These are phyloP conservation scores for Somion occarium DNA, from an alignment of 1,284 basidiomycete genomes.

Conservation along the genomic window DNA sequence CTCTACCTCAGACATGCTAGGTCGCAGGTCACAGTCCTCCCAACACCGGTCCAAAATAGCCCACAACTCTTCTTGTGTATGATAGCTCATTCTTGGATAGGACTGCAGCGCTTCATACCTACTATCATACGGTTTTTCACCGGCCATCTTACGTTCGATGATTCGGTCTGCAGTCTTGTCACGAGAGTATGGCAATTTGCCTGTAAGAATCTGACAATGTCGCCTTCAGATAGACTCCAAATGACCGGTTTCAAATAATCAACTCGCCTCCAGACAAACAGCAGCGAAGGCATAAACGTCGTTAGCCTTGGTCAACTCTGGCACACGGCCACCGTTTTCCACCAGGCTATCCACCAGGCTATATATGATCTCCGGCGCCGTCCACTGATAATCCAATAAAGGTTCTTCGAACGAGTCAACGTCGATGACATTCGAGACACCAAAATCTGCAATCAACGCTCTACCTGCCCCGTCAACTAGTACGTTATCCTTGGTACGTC, in stretches of 20 bases:
- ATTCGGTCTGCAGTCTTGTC: slow-evolving; percentile 44
- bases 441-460: slow-evolving; percentile 55
- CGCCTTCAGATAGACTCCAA: slow-evolving; percentile 15
- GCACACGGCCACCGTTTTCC: slow-evolving; percentile 30
- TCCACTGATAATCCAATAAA: slow-evolving; percentile 44
- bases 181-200: slow-evolving; percentile 42
- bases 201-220: slow-evolving; percentile 37
- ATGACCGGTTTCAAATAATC: neutral
- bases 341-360: slow-evolving; percentile 1
- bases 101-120: too few species aligned
- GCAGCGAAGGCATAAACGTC: slow-evolving; percentile 56
- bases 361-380: slow-evolving; percentile 48
- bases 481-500: slow-evolving; percentile 44
- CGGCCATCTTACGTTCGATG: slow-evolving; percentile 40
- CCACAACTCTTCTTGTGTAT: slow-evolving; percentile 30
- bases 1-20: slow-evolving; percentile 25
- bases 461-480: slow-evolving; percentile 44
- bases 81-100: slow-evolving; percentile 6
- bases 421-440: slow-evolving; percentile 51
- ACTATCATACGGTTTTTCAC: slow-evolving; percentile 39
- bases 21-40: slow-evolving; percentile 28
- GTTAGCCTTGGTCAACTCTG: slow-evolving; percentile 43
- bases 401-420: slow-evolving; percentile 32
- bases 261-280: slow-evolving; percentile 49
- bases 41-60: slow-evolving; percentile 40